Percentiles rank a stretch among this genome's conserved stretches.
These are phyloP conservation scores for Phyllosticta paracitricarpa DNA, from an alignment of 2,329 filamentous ascomycete genomes.

Conservation along the genomic window DNA sequence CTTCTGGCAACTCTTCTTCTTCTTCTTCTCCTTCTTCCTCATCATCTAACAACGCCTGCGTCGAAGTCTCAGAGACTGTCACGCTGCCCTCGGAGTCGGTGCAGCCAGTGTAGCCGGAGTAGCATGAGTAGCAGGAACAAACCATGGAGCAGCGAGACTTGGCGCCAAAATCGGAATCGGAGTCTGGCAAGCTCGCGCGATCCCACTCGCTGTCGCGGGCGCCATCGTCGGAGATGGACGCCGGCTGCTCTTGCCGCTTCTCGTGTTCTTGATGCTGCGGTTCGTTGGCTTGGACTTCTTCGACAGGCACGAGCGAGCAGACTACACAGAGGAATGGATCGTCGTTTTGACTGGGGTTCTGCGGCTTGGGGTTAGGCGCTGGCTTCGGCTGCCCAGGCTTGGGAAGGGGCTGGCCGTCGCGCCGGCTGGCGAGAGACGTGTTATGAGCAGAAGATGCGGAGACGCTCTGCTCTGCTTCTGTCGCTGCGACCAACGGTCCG, in stretches of 20 bases:
- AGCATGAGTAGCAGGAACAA: neutral
- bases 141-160: neutral
- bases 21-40: neutral
- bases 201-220: neutral
- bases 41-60: neutral
- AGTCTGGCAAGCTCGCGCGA: neutral
- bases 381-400: neutral
- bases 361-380: neutral
- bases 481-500: neutral
- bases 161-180: neutral
- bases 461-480: neutral
- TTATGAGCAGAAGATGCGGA: neutral
- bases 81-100: no score
- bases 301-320: neutral
- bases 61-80: neutral
- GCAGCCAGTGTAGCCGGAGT: no score
- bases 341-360: neutral
- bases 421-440: neutral
- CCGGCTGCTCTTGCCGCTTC: neutral
- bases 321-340: neutral
- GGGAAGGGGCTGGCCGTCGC: neutral
- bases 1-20: neutral
- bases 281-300: neutral
- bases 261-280: neutral
- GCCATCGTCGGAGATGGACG: neutral